These are phyloP conservation scores for Capsella bursapastoris DNA, from an alignment of 345 rosid species.

Conservation along the genomic window DNA sequence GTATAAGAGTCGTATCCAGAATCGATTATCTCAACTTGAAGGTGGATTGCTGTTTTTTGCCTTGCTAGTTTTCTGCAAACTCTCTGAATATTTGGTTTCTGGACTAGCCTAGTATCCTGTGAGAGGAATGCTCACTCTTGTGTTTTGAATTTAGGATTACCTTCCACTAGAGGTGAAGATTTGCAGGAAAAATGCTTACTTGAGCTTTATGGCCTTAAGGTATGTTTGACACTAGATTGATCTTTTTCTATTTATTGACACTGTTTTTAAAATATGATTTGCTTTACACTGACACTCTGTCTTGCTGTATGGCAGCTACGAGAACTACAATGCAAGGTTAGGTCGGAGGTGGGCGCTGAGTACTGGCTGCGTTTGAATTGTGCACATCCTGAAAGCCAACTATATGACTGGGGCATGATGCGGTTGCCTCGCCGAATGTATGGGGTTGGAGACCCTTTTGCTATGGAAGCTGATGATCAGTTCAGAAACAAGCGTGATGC, in stretches of 20 bases:
- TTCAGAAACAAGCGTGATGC: slow-evolving; percentile 88
- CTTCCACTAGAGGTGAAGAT: slow-evolving; percentile 82
- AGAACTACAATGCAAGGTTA: slow-evolving; percentile 75
- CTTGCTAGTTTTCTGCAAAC: neutral
- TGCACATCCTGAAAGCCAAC: slow-evolving; percentile 61
- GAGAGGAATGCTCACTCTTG: slow-evolving; percentile 6
- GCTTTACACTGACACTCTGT: slow-evolving; percentile 15
- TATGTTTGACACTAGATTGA: slow-evolving; percentile 26
- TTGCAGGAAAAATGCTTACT: slow-evolving; percentile 84
- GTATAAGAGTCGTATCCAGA: slow-evolving; percentile 55
- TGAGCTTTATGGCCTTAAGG: slow-evolving; percentile 91
- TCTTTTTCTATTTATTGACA: neutral
- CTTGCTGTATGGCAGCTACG: slow-evolving; percentile 58
- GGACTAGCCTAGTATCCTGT: neutral
- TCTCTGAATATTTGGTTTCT: too few species aligned
- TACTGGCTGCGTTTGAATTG: slow-evolving; percentile 77
- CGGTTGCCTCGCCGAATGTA: slow-evolving; percentile 73
- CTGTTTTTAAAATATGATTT: neutral
- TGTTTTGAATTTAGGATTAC: slow-evolving; percentile 63
- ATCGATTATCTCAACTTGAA: slow-evolving; percentile 75
- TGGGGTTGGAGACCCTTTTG: slow-evolving; percentile 88
- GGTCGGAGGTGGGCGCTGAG: slow-evolving; percentile 75
- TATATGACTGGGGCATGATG: slow-evolving; percentile 97
- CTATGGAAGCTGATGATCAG: slow-evolving; percentile 80
- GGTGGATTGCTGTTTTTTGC: slow-evolving; percentile 47